phyloP scores from a whole-genome alignment of 192 early-diverging fungal species.

The Linnemannia exigua region DNA sequence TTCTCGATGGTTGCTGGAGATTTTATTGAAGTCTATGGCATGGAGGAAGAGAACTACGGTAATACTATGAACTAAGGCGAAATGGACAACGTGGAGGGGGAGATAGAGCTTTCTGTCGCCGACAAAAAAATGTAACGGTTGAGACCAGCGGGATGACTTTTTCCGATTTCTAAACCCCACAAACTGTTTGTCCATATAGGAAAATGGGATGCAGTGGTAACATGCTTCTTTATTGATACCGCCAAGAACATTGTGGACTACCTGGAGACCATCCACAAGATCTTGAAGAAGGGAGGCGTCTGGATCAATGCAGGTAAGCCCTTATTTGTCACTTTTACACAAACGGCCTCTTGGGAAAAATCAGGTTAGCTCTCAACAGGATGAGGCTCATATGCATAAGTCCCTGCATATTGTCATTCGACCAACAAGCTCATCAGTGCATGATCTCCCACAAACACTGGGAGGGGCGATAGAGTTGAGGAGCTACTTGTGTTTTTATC shows the following conservation, averaged over 20 bases:
- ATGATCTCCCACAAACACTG: neutral
- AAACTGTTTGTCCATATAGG: constrained; percentile 18
- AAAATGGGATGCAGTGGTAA: constrained; percentile 91
- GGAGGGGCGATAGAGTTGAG: neutral
- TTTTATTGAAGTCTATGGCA: constrained; percentile 91
- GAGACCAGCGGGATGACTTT: neutral
- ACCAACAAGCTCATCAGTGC: neutral
- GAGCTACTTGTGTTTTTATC: neutral
- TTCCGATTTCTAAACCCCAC: neutral
- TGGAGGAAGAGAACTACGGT: constrained; percentile 67
- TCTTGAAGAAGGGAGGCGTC: constrained; percentile 81
- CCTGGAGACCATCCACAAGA: constrained; percentile 83
- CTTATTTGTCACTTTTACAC: neutral
- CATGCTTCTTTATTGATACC: constrained; percentile 98
- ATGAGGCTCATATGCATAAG: neutral
- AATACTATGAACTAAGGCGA: constrained; percentile 1
- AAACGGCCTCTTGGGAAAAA: neutral
- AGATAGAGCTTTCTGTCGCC: constrained; percentile 1
- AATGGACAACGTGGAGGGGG: no score
- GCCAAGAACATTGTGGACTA: constrained; percentile 94
- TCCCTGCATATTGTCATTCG: constrained; percentile 6
- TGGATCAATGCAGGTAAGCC: constrained; percentile 86
- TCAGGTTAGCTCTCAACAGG: neutral
- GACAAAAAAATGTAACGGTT: neutral
- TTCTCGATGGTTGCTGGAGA: constrained; percentile 99